phyloP scores from a whole-genome alignment of 2,329 filamentous ascomycete genomes.

The Whalleya microplaca region DNA sequence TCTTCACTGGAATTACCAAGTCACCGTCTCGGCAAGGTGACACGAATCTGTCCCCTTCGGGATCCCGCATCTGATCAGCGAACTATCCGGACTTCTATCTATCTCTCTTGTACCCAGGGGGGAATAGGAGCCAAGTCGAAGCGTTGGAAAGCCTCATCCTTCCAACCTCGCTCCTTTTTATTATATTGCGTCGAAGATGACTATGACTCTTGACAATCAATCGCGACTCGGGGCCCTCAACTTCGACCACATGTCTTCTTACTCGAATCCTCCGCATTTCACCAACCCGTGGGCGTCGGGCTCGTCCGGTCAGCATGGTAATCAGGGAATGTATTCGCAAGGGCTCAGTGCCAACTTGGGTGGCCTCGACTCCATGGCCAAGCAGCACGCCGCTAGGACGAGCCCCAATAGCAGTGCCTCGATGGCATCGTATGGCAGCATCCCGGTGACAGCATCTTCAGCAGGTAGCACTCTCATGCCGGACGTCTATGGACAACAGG shows the following conservation, averaged over 20 bases:
- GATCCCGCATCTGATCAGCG: slow-evolving; percentile 59
- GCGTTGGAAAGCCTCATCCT: slow-evolving; percentile 33
- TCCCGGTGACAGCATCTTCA: slow-evolving; percentile 74
- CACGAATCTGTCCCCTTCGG: slow-evolving; percentile 50
- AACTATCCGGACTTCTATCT: slow-evolving; percentile 36
- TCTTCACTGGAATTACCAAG: slow-evolving; percentile 39
- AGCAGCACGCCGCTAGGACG: slow-evolving; percentile 61
- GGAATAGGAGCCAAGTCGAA: slow-evolving; percentile 18
- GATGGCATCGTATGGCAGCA: slow-evolving; percentile 72
- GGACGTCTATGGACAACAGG: slow-evolving; percentile 62
- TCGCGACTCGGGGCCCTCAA: slow-evolving; percentile 77
- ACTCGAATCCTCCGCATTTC: slow-evolving; percentile 74
- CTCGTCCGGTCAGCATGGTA: slow-evolving; percentile 54
- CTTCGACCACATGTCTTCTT: slow-evolving; percentile 78
- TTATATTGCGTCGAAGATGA: slow-evolving; percentile 65
- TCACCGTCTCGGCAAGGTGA: slow-evolving; percentile 40
- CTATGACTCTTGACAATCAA: slow-evolving; percentile 94
- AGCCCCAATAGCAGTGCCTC: slow-evolving; percentile 62
- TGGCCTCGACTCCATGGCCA: slow-evolving; percentile 58
- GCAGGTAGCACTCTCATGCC: slow-evolving; percentile 70
- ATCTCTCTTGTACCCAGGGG: slow-evolving; percentile 16
- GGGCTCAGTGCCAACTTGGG: slow-evolving; percentile 61
- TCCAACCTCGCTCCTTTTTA: slow-evolving; percentile 24
- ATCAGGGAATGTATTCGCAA: slow-evolving; percentile 68
- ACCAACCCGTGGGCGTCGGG: slow-evolving; percentile 84